Evolutionary conservation across 768 basidiomycete species (phyloP), one percentile per base, ranked within the genome.

Genomic region (Panaeolus papilionaceus): DNA sequence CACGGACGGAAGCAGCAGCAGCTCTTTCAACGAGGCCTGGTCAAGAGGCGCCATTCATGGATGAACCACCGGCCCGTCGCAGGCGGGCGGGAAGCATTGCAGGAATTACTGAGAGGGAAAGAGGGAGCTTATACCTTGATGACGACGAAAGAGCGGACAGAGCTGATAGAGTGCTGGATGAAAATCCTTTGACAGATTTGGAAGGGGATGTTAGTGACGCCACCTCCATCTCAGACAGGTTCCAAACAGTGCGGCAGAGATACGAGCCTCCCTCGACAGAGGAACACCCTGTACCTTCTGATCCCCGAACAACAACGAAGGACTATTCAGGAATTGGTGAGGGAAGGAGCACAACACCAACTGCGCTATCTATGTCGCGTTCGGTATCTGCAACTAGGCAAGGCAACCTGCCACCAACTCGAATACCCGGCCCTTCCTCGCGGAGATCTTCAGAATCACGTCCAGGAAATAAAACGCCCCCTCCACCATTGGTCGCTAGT

Each of bases 171-270:
- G 92, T 95, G 40, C 74, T 93, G 67, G 92, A 95, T 73, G 93
- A 95, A 75, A 80, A 78, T 66, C 93, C 93, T 9, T 81, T 87
- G 61, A 93, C 92, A 9, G 94, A 94, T 78, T 75, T 93, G 23
- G 92, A 93, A 33, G 84, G 79, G 28, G 68, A 69, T 39, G 54
- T 5, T 33, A 33, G 38, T 40, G 40, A 64, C 65, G 40, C 61
- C 54, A 38, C 44, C 33, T 37, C 70, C 38, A 45, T 49, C 64
- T 33, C 71, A 64, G 33, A 65, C 64, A 38, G 58, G 61, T 37
- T 58, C 67, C n/a, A 39, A 20, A 37, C 47, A 37, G n/a, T 61
- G 44, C 20, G 63, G 42, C 49, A 58, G 20, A 14, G 39, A 4
- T 47, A 54, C 38, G 37, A 14, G 20, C 40, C 40, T 39, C 64